Evolutionary conservation across 1,284 basidiomycete species (phyloP), one percentile per base, ranked within the genome.

Genomic region (Ustilago tritici): DNA sequence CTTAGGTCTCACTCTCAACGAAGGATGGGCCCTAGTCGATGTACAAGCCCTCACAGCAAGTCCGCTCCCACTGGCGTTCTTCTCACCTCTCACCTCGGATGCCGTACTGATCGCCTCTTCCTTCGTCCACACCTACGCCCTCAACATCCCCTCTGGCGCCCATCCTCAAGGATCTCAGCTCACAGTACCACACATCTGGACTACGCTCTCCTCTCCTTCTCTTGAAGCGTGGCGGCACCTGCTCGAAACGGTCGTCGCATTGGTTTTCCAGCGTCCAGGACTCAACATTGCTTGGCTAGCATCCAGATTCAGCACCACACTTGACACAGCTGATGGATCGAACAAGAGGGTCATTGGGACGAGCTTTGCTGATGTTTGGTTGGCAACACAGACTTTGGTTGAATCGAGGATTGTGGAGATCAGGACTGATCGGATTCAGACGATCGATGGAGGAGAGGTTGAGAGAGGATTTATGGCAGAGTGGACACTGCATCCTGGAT

Each of bases 141-240:
- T 72, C 38, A 1, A 15, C 7, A 10, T 66, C 38, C 62, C 68
- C 17, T 36, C 31, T 4, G 23, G 35, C 31, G n/a, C 31, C 14
- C 12, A 2, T 41, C 34, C 47, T 19, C 4, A 11, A 32, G 15
- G 9, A 4, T 5, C 36, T 28, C 2, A 7, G 0, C 34, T n/a
- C 23, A 35, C 59, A 0, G 40, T 76, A 0, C 74, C 74, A 15
- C 74, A 71, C 46, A 52, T 65, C 15, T 76, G 69, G 69, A 65
- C 65, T 0, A 65, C 74, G 1, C 69, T 76, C 43, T 50, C 46
- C 61, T 15, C 4, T 2, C 46, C 58, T 11, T 52, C 54, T 6
- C 17, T 15, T 11, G 2, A 17, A 1, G 17, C 19, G 11, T 78
- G 70, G 76, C 14, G 60, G 2, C 3, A 40, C 5, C 43, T 68